These are phyloP conservation scores for Trypethelium eluteriae DNA, from an alignment of 495 filamentous ascomycete species.

Conservation along the genomic window DNA sequence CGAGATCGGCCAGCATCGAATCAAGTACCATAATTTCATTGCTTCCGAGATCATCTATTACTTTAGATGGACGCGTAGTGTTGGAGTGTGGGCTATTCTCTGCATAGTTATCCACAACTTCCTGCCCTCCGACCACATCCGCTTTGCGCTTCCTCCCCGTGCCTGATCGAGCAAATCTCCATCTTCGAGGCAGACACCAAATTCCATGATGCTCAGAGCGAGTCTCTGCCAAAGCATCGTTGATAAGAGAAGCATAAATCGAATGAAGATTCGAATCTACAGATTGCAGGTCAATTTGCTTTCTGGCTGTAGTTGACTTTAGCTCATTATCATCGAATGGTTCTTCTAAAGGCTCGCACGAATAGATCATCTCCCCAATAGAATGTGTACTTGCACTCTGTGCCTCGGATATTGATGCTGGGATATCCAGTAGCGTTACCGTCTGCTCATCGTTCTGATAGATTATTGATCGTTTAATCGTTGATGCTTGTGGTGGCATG, in stretches of 20 bases:
- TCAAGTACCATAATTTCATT: not conserved
- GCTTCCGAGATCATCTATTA: not conserved
- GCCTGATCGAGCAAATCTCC: constrained; percentile 13
- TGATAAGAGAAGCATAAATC: constrained; percentile 22
- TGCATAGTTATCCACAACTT: constrained; percentile 11
- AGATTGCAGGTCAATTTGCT: constrained; percentile 14
- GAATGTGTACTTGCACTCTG: constrained; percentile 21
- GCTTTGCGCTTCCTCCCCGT: constrained; percentile 24
- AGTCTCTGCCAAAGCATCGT: constrained; percentile 32
- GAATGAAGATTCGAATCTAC: constrained; percentile 24
- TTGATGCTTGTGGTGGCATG: not conserved
- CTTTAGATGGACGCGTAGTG: constrained; percentile 2
- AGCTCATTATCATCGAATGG: constrained; percentile 31
- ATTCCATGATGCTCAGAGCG: constrained; percentile 14
- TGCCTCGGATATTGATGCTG: constrained; percentile 47
- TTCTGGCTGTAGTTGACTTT: constrained; percentile 29
- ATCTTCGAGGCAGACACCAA: constrained; percentile 41
- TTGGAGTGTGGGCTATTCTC: not conserved
- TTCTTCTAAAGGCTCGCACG: constrained; percentile 22
- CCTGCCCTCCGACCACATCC: not conserved
- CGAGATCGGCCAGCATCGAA: not conserved
- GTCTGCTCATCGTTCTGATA: constrained; percentile 43
- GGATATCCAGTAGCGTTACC: constrained; percentile 55
- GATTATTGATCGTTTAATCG: constrained; percentile 35
- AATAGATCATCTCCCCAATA: constrained; percentile 20